Percentiles rank a stretch among this genome's conserved stretches.
Conservation (phyloP, 208 protist species). For the Trypanosoma boissoni region DNA sequence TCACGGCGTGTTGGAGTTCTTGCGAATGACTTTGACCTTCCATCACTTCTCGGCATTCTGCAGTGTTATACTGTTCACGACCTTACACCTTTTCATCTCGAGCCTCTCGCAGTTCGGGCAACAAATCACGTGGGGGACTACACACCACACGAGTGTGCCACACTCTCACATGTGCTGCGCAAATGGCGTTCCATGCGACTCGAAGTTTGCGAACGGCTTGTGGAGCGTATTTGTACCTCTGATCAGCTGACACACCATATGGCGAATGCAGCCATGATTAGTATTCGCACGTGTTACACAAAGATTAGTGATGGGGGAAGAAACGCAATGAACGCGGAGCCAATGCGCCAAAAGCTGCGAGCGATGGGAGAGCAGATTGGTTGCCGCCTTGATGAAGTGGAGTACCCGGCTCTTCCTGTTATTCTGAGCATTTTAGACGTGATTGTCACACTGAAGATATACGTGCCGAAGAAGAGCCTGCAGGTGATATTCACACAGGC, state of each 20-base stretch:
- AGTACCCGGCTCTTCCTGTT: slow-evolving; percentile 55
- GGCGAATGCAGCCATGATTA: slow-evolving; percentile 62
- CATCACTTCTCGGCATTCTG: slow-evolving; percentile 78
- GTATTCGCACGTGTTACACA: slow-evolving; percentile 67
- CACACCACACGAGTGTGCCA: slow-evolving; percentile 86
- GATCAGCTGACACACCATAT: slow-evolving; percentile 86
- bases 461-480: slow-evolving; percentile 83
- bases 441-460: slow-evolving; percentile 83
- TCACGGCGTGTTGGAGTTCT: slow-evolving; percentile 65
- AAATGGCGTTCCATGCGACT: slow-evolving; percentile 75
- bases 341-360: slow-evolving; percentile 80
- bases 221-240: slow-evolving; percentile 74
- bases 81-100: slow-evolving; percentile 62
- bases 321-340: slow-evolving; percentile 81
- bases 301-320: slow-evolving; percentile 77
- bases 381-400: slow-evolving; percentile 71
- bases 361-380: slow-evolving; percentile 84
- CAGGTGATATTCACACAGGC: slow-evolving; percentile 69
- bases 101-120: slow-evolving; percentile 77
- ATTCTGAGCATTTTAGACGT: slow-evolving; percentile 75
- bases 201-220: slow-evolving; percentile 82
- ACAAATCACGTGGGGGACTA: slow-evolving; percentile 84
- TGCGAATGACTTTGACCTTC: slow-evolving; percentile 88
- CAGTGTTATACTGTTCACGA: slow-evolving; percentile 90
- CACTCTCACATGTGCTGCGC: slow-evolving; percentile 73